Conservation (phyloP, 208 protist genomes). For the Leishmania tropica region DNA sequence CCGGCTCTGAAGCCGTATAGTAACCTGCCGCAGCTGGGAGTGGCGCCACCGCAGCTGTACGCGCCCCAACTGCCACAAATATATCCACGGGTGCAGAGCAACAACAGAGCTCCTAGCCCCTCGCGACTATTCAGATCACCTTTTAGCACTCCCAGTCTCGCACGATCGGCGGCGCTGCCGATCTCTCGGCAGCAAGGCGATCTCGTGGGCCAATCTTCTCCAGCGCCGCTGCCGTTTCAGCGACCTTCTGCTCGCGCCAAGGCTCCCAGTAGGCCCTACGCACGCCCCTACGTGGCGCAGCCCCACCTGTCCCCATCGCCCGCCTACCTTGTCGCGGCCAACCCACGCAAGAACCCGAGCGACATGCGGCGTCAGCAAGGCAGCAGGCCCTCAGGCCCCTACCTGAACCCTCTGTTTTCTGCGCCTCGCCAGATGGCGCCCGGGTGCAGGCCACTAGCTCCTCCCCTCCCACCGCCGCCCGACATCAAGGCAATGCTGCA, state of each 20-base stretch:
- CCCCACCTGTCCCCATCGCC: constrained; percentile 8
- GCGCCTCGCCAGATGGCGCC: constrained; percentile 25
- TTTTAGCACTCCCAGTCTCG: constrained; percentile 11
- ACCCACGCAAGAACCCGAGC: constrained; percentile 15
- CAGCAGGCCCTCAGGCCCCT: constrained; percentile 7
- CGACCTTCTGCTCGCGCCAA: constrained; percentile 8
- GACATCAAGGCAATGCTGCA: constrained; percentile 88
- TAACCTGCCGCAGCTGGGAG: neutral
- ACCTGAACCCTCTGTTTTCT: constrained; percentile 56
- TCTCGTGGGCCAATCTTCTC: neutral
- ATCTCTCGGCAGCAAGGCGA: constrained; percentile 34
- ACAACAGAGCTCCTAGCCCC: neutral
- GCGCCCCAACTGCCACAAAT: constrained; percentile 9
- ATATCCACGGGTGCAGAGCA: constrained; percentile 13
- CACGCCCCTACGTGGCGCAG: constrained; percentile 22
- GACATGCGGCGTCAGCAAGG: constrained; percentile 13
- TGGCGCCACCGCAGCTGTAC: neutral
- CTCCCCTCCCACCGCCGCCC: constrained; percentile 8
- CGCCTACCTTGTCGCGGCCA: constrained; percentile 16
- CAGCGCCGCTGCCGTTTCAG: constrained; percentile 11
- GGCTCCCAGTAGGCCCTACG: neutral
- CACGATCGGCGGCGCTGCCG: constrained; percentile 14
- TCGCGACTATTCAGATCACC: neutral
- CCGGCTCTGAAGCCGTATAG: constrained; percentile 9
- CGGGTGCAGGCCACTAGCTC: constrained; percentile 18